Conservation (phyloP, 129 eudicot genomes). For the Lactuca sativa region DNA sequence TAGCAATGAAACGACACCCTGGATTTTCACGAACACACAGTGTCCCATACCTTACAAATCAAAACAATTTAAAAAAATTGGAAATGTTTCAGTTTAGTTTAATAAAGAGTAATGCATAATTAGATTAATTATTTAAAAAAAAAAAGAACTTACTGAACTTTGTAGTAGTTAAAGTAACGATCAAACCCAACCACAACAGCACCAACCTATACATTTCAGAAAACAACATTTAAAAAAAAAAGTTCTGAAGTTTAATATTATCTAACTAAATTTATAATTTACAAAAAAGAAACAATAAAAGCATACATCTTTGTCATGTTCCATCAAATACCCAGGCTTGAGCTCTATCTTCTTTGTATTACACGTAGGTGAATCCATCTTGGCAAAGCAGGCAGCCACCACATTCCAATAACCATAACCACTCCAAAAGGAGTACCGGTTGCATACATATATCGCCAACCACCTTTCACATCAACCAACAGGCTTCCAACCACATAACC, state of each 20-base stretch:
- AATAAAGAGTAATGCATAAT: slow-evolving; percentile 7
- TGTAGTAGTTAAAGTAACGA: slow-evolving; percentile 96
- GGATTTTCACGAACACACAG: slow-evolving; percentile 98
- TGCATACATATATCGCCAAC: slow-evolving; percentile 96
- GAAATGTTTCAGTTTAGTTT: background rate
- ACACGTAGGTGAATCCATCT: slow-evolving; percentile 94
- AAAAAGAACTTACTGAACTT: slow-evolving; percentile 71
- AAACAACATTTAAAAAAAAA: slow-evolving; percentile 2
- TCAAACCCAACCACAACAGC: slow-evolving; percentile 99
- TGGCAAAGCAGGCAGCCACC: slow-evolving; percentile 95
- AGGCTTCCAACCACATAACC: slow-evolving; percentile 83
- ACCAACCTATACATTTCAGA: slow-evolving; percentile 64
- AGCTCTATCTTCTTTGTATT: slow-evolving; percentile 92
- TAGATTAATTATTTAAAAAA: slow-evolving; percentile 1
- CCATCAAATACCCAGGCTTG: slow-evolving; percentile 91
- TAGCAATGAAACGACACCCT: slow-evolving; percentile 95
- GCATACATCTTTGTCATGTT: slow-evolving; percentile 77
- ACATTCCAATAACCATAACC: slow-evolving; percentile 86
- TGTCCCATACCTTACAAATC: slow-evolving; percentile 73
- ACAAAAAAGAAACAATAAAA: slow-evolving; percentile 12
- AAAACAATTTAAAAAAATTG: background rate
- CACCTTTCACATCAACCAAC: slow-evolving; percentile 57
- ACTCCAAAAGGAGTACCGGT: slow-evolving; percentile 54
- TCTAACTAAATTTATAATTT: background rate
- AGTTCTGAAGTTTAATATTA: slow-evolving; percentile 2